phyloP scores from a whole-genome alignment of 768 basidiomycete genomes.

The Suillus plorans region DNA sequence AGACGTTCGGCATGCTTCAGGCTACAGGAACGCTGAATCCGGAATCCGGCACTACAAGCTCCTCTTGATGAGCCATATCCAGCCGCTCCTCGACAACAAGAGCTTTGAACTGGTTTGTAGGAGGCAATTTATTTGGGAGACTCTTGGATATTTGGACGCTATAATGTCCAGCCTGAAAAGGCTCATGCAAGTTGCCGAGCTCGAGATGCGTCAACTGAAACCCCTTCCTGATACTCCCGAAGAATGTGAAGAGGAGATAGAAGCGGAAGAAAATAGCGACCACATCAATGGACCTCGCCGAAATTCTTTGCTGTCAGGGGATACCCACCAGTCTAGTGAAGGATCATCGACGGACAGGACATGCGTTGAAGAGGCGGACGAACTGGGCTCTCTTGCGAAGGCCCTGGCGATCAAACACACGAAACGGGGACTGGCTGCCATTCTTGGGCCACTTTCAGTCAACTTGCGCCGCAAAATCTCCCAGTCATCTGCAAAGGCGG shows the following conservation, averaged over 20 bases:
- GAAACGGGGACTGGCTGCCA: conserved; percentile 15
- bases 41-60: conserved; percentile 22
- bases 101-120: conserved; percentile 4
- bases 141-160: conserved; percentile 30
- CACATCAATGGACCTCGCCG: not conserved
- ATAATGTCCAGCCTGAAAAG: conserved; percentile 31
- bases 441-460: conserved; percentile 18
- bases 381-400: conserved; percentile 4
- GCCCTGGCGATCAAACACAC: not conserved
- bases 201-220: conserved; percentile 26
- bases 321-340: not conserved
- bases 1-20: conserved; percentile 19
- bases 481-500: conserved; percentile 7
- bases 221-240: conserved; percentile 26
- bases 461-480: conserved; percentile 9
- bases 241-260: not conserved
- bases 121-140: conserved; percentile 14
- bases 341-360: conserved; percentile 1
- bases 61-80: conserved; percentile 23
- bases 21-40: conserved; percentile 21
- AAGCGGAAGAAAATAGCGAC: conserved; percentile 2
- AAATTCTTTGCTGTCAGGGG: not conserved
- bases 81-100: conserved; percentile 6
- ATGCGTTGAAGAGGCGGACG: not conserved
- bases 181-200: conserved; percentile 31